Evolutionary conservation across 1,139 yeast species (phyloP).

Genomic region (Ogataea hybrid): DNA sequence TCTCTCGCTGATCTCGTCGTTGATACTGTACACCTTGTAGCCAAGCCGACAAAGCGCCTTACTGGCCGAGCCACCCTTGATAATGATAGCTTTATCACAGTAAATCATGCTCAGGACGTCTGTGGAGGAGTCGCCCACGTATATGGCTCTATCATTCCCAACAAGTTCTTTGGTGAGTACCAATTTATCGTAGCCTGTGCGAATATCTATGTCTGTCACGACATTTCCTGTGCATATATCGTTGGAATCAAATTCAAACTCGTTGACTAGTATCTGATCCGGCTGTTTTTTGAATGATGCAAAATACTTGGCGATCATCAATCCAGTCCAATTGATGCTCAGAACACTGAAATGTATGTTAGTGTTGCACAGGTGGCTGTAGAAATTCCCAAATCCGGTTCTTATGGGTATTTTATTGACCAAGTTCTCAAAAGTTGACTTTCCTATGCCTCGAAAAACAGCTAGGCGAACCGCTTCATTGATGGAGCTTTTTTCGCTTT

Average conservation of each 20-base stretch:
- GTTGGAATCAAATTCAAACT: slow-evolving; percentile 40
- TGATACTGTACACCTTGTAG: slow-evolving; percentile 20
- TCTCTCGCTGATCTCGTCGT: slow-evolving; percentile 10
- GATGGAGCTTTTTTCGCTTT: slow-evolving; percentile 53
- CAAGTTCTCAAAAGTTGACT: slow-evolving; percentile 34
- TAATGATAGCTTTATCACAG: slow-evolving; percentile 49
- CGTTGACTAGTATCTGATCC: slow-evolving; percentile 43
- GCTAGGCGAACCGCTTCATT: slow-evolving; percentile 39
- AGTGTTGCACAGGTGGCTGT: slow-evolving; percentile 28
- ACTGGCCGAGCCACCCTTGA: slow-evolving; percentile 39
- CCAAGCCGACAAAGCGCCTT: slow-evolving; percentile 23
- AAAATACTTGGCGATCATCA: slow-evolving; percentile 46
- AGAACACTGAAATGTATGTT: slow-evolving; percentile 41
- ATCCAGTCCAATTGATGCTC: slow-evolving; percentile 66
- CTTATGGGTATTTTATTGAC: slow-evolving; percentile 41
- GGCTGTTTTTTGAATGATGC: slow-evolving; percentile 4
- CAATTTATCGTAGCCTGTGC: slow-evolving; percentile 61
- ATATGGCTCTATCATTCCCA: slow-evolving; percentile 33
- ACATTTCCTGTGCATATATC: slow-evolving; percentile 43
- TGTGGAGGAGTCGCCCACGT: slow-evolving; percentile 67
- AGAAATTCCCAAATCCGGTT: slow-evolving; percentile 43
- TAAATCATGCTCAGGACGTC: slow-evolving; percentile 55
- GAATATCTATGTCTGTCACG: slow-evolving; percentile 18
- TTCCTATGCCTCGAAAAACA: slow-evolving; percentile 46
- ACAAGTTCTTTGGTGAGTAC: slow-evolving; percentile 26